phyloP scores from a whole-genome alignment of 2,329 filamentous ascomycete genomes.

The Xylaria sp. region DNA sequence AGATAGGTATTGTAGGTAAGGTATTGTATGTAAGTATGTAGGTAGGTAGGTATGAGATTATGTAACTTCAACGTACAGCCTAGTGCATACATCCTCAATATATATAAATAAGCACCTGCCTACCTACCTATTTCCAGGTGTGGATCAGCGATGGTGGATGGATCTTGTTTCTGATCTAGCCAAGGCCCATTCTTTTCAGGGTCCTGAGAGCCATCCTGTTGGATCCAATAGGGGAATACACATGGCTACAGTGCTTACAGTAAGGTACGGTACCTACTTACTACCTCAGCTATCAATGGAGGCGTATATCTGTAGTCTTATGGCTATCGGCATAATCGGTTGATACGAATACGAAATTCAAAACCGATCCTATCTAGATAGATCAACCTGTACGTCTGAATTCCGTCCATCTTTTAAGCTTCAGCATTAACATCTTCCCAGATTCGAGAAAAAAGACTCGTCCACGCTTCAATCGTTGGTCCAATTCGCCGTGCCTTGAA shows the following conservation, averaged over 20 bases:
- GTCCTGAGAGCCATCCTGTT: slow-evolving; percentile 8
- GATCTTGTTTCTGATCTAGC: slow-evolving; percentile 11
- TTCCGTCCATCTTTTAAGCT: background rate
- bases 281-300: no score
- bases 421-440: background rate
- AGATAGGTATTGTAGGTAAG: background rate
- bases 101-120: background rate
- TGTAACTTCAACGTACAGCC: background rate
- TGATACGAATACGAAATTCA: slow-evolving; percentile 32
- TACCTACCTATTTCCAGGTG: background rate
- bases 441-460: background rate
- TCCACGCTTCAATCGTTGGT: background rate
- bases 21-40: background rate
- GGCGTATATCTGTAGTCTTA: background rate
- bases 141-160: background rate
- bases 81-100: background rate
- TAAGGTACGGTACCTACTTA: no score
- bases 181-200: slow-evolving; percentile 20
- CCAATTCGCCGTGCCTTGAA: background rate
- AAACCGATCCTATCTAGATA: background rate
- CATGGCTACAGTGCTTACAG: no score
- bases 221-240: slow-evolving; percentile 20
- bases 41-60: background rate
- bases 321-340: background rate
- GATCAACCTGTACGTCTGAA: background rate